Evolutionary conservation across 73 alveolate genomes (phyloP).

Genomic region (Tetrahymena elliotti): DNA sequence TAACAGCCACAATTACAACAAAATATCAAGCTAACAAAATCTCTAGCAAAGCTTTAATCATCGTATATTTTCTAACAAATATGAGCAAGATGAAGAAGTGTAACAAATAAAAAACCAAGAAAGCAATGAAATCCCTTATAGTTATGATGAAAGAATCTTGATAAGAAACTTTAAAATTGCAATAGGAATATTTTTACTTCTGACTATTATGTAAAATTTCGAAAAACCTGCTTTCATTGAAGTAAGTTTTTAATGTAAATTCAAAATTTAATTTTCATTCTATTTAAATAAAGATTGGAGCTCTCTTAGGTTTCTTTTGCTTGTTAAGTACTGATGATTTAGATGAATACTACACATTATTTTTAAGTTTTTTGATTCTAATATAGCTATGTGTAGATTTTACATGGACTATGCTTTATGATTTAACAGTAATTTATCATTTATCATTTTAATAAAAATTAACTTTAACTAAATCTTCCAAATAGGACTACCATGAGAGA

Average conservation of each 20-base stretch:
- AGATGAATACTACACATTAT: neutral
- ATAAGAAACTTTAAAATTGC: neutral
- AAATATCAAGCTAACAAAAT: neutral
- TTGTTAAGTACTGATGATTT: neutral
- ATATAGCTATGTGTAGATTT: neutral
- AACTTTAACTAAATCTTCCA: neutral
- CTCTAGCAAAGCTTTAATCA: neutral
- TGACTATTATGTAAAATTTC: neutral
- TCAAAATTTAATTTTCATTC: no score
- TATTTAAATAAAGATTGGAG: neutral
- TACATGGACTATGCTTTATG: neutral
- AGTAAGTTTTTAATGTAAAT: neutral
- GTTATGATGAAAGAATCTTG: neutral
- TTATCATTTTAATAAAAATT: neutral
- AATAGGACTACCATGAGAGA: neutral
- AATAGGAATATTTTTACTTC: neutral
- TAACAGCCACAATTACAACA: no score
- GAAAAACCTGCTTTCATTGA: neutral
- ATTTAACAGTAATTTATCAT: neutral
- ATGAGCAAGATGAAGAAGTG: neutral
- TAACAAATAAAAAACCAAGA: neutral
- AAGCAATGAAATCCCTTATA: neutral
- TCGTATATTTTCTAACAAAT: neutral
- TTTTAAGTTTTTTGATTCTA: neutral
- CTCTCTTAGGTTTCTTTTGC: neutral